Percentiles rank a stretch among this genome's conserved stretches.
Evolutionary conservation across 371 early-diverging fungal species (phyloP).

Genomic region (Apophysomyces trapeziformis): DNA sequence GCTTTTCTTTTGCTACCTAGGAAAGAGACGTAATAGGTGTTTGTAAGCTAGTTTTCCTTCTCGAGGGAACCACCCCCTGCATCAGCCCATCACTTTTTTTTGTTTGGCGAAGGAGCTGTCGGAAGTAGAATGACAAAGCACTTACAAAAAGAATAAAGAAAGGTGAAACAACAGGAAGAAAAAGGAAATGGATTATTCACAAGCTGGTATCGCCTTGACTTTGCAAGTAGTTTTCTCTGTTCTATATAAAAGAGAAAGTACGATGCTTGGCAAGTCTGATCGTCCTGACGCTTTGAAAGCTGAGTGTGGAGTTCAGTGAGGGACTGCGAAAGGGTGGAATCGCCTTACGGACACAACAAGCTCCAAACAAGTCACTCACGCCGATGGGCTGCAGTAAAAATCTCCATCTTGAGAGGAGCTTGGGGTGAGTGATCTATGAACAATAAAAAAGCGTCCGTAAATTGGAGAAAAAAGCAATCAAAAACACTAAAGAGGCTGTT

Average conservation of each 20-base stretch:
- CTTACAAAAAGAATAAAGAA: not conserved
- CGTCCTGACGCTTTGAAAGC: not conserved
- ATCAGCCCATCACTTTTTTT: not conserved
- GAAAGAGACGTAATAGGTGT: not conserved
- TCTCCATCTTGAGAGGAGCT: too few relatives aligned
- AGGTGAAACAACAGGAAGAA: not conserved
- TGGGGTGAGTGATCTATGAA: too few relatives aligned
- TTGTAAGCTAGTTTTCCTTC: not conserved
- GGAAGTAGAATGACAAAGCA: not conserved
- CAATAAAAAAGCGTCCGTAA: too few relatives aligned
- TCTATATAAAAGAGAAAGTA: not conserved
- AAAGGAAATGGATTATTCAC: not conserved
- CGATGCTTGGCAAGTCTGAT: not conserved
- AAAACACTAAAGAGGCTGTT: too few relatives aligned
- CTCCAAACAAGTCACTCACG: not conserved
- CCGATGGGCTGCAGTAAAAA: not conserved
- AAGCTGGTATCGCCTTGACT: not conserved
- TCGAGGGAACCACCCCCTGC: not conserved
- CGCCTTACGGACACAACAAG: too few relatives aligned
- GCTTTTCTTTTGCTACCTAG: not conserved
- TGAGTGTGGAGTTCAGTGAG: too few relatives aligned
- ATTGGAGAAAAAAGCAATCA: too few relatives aligned
- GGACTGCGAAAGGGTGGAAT: too few relatives aligned
- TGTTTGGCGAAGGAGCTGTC: not conserved
- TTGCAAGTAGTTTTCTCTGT: not conserved